A percentile compares a stretch with the other conserved stretches of the same genome.
Evolutionary conservation across 352 stramenopile genomes (phyloP).

Genomic region (Phytophthora constricta): DNA sequence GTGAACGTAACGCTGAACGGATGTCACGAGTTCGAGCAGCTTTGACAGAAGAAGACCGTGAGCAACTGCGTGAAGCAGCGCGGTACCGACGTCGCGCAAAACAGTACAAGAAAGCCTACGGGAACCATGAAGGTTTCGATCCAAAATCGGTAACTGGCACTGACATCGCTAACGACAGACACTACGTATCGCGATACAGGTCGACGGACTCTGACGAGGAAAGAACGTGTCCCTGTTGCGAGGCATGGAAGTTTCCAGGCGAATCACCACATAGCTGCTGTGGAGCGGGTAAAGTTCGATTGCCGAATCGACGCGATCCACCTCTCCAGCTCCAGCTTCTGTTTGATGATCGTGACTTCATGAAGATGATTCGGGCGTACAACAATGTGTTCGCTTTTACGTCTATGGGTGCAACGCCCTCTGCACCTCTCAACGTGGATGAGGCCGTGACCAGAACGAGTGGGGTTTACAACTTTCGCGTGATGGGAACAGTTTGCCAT

Average conservation of each 20-base stretch:
- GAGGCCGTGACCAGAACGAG: conserved; percentile 1
- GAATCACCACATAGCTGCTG: background rate
- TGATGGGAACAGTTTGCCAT: conserved; percentile 3
- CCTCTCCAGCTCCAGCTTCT: background rate
- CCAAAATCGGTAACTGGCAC: background rate
- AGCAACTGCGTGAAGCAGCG: background rate
- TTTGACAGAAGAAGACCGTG: background rate
- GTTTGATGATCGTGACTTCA: background rate
- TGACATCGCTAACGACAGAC: background rate
- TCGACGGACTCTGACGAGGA: background rate
- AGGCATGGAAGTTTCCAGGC: background rate
- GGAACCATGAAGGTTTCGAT: background rate
- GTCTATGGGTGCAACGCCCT: conserved; percentile 9
- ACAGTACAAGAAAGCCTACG: background rate
- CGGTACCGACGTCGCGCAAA: background rate
- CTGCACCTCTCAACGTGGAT: background rate
- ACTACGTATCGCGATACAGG: background rate
- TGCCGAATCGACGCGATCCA: background rate
- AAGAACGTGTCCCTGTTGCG: background rate
- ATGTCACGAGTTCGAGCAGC: background rate
- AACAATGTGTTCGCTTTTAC: conserved; percentile 24
- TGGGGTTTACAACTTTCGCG: conserved; percentile 7
- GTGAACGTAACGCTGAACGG: background rate
- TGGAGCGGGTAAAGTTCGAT: background rate
- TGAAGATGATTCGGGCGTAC: conserved; percentile 7